Percentiles rank a stretch among this genome's conserved stretches.
Evolutionary conservation across 2,329 filamentous ascomycete genomes (phyloP).

Genomic region (Penicillium aurantiogriseum): DNA sequence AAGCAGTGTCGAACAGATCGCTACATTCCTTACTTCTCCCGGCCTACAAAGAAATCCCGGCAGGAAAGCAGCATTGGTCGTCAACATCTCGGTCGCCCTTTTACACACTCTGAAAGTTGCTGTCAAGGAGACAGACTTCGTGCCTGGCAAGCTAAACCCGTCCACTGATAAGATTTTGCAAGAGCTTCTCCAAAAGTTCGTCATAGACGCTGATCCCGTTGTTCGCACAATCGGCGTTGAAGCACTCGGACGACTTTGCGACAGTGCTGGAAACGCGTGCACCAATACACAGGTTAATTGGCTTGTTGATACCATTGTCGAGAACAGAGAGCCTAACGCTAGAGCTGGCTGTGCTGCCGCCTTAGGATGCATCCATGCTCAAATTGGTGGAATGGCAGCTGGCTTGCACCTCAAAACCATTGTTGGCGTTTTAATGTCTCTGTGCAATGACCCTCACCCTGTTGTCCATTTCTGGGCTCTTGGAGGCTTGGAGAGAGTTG

Average conservation of each 20-base stretch:
- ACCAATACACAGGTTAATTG: constrained; percentile 88
- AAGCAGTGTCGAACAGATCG: constrained; percentile 90
- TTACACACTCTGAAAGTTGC: constrained; percentile 79
- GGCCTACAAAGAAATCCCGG: constrained; percentile 81
- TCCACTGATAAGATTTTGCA: constrained; percentile 73
- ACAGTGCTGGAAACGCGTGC: constrained; percentile 77
- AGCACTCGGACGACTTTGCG: constrained; percentile 82
- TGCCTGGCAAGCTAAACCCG: constrained; percentile 68
- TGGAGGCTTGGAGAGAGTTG: constrained; percentile 79
- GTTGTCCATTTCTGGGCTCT: constrained; percentile 96
- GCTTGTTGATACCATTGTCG: constrained; percentile 89
- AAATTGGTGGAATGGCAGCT: constrained; percentile 96
- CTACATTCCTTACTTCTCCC: constrained; percentile 79
- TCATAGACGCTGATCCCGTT: constrained; percentile 80
- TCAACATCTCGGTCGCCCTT: constrained; percentile 83
- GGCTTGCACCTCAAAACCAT: constrained; percentile 96
- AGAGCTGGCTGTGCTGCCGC: constrained; percentile 93
- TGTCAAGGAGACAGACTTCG: constrained; percentile 72
- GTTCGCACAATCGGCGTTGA: constrained; percentile 83
- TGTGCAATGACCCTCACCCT: constrained; percentile 92
- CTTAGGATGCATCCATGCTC: constrained; percentile 86
- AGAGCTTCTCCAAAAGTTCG: constrained; percentile 72
- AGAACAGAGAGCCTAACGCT: constrained; percentile 88
- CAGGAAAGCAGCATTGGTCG: constrained; percentile 82
- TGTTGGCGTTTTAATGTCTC: constrained; percentile 94